Evolutionary conservation across 495 filamentous ascomycete genomes (phyloP), one percentile per base, ranked within the genome.

Genomic region (Ramalina intermedia): DNA sequence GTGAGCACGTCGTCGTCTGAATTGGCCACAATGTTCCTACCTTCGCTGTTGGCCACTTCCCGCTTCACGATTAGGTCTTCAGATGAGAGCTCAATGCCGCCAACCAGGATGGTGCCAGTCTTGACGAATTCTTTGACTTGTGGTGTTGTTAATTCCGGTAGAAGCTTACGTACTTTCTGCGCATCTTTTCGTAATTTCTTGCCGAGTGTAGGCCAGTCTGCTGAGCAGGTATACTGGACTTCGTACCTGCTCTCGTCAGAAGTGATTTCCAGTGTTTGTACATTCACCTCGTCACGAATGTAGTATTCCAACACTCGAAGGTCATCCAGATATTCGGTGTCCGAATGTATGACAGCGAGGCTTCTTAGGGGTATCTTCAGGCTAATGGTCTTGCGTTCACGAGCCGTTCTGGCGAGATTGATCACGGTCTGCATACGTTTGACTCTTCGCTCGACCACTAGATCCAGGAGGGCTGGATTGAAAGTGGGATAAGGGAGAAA

Each of bases 111-210:
- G 59, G 72, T 76, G 59, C 81, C 80, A 9, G 74, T 70, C 20
- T 74, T 58, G 35, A 88, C 69, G 57, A 85, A 96, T 42, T 69
- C 57, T 56, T 83, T 80, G 21, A 93, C 87, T 52, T 95, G 72
- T 13, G 85, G 75, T 50, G 81, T 88, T 18, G 76, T 84, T 41
- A 98, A 68, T 41, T 65, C 69, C 17, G 90, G 89, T 38, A 98
- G 69, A 16, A 85, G 88, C 62, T 91, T 93, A 69, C 88, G 89
- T 47, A 96, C 87, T 63, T 79, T 87, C 54, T 79, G 78, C 44
- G 81, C 84, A 57, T 90, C 91, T 68, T 93, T 96, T 74, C 86
- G 93, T 46, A 96, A 72, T 68, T 96, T 96, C 77, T 95, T 94
- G 50, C 91, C 91, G 35, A 98, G 74, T 0, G 82, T 85, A 2